These are phyloP conservation scores for Suaeda aralocaspica DNA, from an alignment of 148 eudicot genomes.

Conservation along the genomic window DNA sequence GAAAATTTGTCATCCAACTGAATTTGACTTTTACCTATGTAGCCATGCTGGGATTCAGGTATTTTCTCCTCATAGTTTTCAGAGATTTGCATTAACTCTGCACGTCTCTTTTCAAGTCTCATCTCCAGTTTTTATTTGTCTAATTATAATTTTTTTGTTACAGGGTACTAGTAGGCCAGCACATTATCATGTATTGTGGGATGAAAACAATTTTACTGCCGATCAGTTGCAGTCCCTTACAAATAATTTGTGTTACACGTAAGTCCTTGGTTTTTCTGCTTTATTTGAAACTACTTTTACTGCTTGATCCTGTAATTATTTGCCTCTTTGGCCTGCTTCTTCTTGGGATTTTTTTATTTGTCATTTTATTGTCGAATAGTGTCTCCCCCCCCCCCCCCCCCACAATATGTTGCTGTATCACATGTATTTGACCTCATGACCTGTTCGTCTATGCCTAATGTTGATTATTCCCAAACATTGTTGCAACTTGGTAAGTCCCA, in stretches of 20 bases:
- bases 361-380: too few species aligned
- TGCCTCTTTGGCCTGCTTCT: neutral
- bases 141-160: neutral
- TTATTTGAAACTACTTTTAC: neutral
- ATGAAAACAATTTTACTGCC: slow-evolving; percentile 70
- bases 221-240: slow-evolving; percentile 68
- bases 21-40: slow-evolving; percentile 91
- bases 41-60: slow-evolving; percentile 98
- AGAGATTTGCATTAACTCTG: neutral
- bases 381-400: too few species aligned
- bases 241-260: slow-evolving; percentile 73
- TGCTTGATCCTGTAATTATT: neutral
- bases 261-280: slow-evolving; percentile 16
- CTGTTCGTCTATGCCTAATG: too few species aligned
- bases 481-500: too few species aligned
- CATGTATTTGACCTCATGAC: too few species aligned
- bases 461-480: too few species aligned
- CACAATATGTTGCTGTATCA: too few species aligned
- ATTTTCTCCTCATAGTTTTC: neutral
- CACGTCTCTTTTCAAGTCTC: too few species aligned
- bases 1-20: slow-evolving; percentile 92
- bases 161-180: slow-evolving; percentile 86
- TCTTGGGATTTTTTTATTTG: neutral
- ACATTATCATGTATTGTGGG: slow-evolving; percentile 79
- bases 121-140: neutral